A percentile compares a stretch with the other conserved stretches of the same genome.
Conservation (phyloP, 2,329 filamentous ascomycete genomes). For the Juglanconis juglandina region DNA sequence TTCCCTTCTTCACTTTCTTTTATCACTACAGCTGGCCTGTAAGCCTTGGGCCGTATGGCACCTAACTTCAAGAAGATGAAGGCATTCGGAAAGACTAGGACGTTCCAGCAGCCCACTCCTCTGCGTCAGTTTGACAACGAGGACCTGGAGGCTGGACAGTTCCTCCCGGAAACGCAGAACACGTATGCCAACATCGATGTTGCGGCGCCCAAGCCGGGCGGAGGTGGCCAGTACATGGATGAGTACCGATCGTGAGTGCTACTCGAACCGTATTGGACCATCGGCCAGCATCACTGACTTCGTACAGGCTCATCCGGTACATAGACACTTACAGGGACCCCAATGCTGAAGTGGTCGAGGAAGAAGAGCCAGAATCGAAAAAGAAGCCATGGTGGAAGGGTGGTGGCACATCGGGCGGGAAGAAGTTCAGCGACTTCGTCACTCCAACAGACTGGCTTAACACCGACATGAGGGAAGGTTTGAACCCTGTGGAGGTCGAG, state of each 20-base stretch:
- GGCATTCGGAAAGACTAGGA: constrained; percentile 25
- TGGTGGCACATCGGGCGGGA: constrained; percentile 25
- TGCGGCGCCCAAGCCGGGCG: constrained; percentile 22
- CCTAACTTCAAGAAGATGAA: constrained; percentile 30
- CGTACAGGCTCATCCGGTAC: constrained; percentile 25
- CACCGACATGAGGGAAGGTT: constrained; percentile 64
- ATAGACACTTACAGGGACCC: constrained; percentile 37
- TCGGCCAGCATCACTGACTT: neutral
- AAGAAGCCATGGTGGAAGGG: constrained; percentile 35
- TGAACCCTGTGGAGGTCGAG: constrained; percentile 58
- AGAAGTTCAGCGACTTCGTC: constrained; percentile 32
- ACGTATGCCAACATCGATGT: constrained; percentile 20
- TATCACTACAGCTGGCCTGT: constrained; percentile 29
- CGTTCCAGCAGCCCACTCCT: constrained; percentile 21
- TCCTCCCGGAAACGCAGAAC: constrained; percentile 26
- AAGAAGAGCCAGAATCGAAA: constrained; percentile 28
- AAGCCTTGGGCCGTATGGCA: constrained; percentile 26
- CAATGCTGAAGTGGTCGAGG: constrained; percentile 26
- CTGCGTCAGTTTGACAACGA: constrained; percentile 24
- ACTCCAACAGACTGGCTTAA: constrained; percentile 67
- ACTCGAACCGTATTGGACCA: neutral
- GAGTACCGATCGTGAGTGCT: constrained; percentile 31
- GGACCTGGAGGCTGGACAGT: constrained; percentile 30
- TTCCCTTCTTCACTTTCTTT: constrained; percentile 11
- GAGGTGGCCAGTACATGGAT: constrained; percentile 31